Evolutionary conservation across 495 filamentous ascomycete species (phyloP), one percentile per base, ranked within the genome.

Genomic region (Achaetomiella virescens): DNA sequence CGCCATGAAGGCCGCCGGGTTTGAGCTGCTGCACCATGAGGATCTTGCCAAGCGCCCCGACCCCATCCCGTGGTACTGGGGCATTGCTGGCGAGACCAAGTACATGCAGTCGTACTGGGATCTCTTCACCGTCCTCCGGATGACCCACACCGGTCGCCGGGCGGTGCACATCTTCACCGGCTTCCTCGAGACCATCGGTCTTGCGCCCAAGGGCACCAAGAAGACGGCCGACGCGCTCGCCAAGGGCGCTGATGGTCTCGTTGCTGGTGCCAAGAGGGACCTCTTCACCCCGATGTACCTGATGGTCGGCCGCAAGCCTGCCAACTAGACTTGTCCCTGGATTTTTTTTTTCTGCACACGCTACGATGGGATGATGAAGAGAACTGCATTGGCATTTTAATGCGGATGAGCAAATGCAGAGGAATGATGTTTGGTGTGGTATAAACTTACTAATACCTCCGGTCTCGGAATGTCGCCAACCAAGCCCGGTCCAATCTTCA

Each of bases 271-370:
- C 36, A 85, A 88, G 79, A 82, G 90, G 80, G 88, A 96, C 67
- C 80, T 98, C 17, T 98, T 98, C 76, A 98, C 93, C 0, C 93
- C 93, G 36, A 98, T 98, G 93, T 97, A 97, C 77, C 76, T 98
- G 70, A 97, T 98, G 93, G 84, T 98, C 54, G 93, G 82, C 36
- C 83, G 90, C 74, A 98, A 98, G 78, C 89, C 92, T n/a, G 61
- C 61, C 41, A 64, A 75, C 60, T 77, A 68, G 57, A 17, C n/a
- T 14, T 11, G 10, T 21, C 5, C 6, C 14, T 52, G 6, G 5
- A 10, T 21, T 17, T 20, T 55, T 49, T 24, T 57, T 51, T 61
- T 44, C 52, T 58, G 52, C 61, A 54, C 49, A 54, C 33, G 54
- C 36, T 46, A 58, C 53, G 47, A 59, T 27, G 55, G 54, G 60